Evolutionary conservation across 2,329 filamentous ascomycete genomes (phyloP).

Genomic region (Neurospora sp.): DNA sequence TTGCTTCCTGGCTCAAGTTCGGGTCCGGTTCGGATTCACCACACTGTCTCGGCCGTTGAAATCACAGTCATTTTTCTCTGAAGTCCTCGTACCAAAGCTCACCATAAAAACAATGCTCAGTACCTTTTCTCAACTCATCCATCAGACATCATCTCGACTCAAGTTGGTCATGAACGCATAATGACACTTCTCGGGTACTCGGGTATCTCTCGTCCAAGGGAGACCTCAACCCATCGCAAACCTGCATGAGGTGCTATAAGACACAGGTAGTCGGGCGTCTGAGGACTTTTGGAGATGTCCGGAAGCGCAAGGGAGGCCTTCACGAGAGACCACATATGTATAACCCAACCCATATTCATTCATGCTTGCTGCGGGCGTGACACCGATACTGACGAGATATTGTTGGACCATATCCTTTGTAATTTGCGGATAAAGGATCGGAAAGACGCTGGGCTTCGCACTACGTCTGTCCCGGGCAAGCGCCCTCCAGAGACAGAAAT

Average conservation of each 20-base stretch:
- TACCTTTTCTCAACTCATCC: not conserved
- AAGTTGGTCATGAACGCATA: not conserved
- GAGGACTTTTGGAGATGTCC: not conserved
- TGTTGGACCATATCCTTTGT: not conserved
- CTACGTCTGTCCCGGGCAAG: not conserved
- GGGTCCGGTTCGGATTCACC: not conserved
- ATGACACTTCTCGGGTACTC: not conserved
- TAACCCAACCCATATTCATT: not conserved
- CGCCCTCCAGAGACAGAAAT: not conserved
- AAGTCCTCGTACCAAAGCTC: not conserved
- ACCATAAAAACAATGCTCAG: not conserved
- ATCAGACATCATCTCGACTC: not conserved
- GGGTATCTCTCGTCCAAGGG: not conserved
- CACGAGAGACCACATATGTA: not conserved
- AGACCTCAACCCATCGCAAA: not conserved
- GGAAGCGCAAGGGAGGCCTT: not conserved
- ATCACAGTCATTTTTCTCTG: not conserved
- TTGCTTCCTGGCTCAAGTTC: not conserved
- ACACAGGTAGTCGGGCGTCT: not conserved
- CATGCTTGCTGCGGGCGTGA: not conserved
- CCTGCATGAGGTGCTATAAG: not conserved
- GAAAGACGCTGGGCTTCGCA: not conserved
- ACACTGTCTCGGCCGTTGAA: not conserved
- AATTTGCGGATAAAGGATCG: not conserved
- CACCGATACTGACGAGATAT: not conserved